Evolutionary conservation across 352 stramenopile genomes (phyloP).

Genomic region (Phytophthora idaei): DNA sequence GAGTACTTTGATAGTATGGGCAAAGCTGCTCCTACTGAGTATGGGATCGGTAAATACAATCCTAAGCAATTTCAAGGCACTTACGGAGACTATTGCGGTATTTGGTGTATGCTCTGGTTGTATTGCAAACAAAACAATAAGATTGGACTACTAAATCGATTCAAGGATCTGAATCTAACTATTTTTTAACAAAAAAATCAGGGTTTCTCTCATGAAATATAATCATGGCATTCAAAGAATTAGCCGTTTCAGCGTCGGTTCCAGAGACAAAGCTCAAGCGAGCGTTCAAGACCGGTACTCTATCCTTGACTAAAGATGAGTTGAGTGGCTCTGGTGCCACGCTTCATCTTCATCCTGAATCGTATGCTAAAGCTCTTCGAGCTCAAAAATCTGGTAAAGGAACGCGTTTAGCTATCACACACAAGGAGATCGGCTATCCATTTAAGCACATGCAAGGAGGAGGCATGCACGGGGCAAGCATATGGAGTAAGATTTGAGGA

Average conservation of each 20-base stretch:
- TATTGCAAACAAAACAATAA: neutral
- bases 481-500: neutral
- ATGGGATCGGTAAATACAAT: neutral
- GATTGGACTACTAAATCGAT: neutral
- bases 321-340: neutral
- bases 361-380: neutral
- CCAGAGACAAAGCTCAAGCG: slow-evolving; percentile 3
- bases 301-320: slow-evolving; percentile 7
- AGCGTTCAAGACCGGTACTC: slow-evolving; percentile 6
- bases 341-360: slow-evolving; percentile 7
- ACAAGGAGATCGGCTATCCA: no score
- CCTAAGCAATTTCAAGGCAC: neutral
- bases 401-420: no score
- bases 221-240: neutral
- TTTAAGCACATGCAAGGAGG: no score
- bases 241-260: neutral
- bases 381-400: neutral
- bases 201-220: neutral
- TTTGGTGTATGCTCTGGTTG: neutral
- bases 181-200: slow-evolving; percentile 4
- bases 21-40: neutral
- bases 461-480: neutral
- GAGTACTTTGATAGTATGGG: neutral
- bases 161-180: neutral
- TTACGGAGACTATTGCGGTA: neutral